A percentile compares a stretch with the other conserved stretches of the same genome.
Evolutionary conservation across 2,329 filamentous ascomycete genomes (phyloP).

Genomic region (Neofusicoccum ribis): DNA sequence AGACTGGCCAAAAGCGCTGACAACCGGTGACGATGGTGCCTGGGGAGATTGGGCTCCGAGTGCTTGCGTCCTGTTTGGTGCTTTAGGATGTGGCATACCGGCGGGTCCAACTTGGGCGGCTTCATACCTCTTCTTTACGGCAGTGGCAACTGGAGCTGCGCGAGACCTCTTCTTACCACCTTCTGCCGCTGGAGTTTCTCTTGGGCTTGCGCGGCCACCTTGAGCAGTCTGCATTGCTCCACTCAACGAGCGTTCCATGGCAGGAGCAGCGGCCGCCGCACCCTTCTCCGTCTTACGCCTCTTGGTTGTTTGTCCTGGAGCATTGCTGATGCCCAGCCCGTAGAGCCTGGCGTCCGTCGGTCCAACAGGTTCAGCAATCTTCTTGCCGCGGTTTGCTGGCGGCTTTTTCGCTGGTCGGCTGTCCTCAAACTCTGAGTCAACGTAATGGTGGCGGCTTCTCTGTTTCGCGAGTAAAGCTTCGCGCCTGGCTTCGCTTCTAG

Average conservation of each 20-base stretch:
- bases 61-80: slow-evolving; percentile 44
- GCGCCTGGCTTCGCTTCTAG: slow-evolving; percentile 79
- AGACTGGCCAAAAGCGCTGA: slow-evolving; percentile 61
- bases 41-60: slow-evolving; percentile 65
- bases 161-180: slow-evolving; percentile 69
- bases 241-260: slow-evolving; percentile 70
- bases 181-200: slow-evolving; percentile 68
- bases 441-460: slow-evolving; percentile 65
- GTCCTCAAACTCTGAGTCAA: slow-evolving; percentile 81
- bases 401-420: slow-evolving; percentile 60
- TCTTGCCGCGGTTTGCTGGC: slow-evolving; percentile 63
- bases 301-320: slow-evolving; percentile 62
- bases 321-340: slow-evolving; percentile 67
- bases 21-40: slow-evolving; percentile 72
- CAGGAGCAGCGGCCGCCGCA: slow-evolving; percentile 37
- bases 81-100: slow-evolving; percentile 1
- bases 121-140: slow-evolving; percentile 74
- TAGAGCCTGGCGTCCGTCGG: slow-evolving; percentile 45
- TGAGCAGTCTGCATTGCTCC: slow-evolving; percentile 51
- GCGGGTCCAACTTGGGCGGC: not conserved
- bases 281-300: slow-evolving; percentile 77
- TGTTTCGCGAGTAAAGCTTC: slow-evolving; percentile 73
- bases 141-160: slow-evolving; percentile 65
- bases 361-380: slow-evolving; percentile 54
- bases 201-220: slow-evolving; percentile 58